These are phyloP conservation scores for Nematodospora anomalae DNA, from an alignment of 1,139 yeast species.

Conservation along the genomic window DNA sequence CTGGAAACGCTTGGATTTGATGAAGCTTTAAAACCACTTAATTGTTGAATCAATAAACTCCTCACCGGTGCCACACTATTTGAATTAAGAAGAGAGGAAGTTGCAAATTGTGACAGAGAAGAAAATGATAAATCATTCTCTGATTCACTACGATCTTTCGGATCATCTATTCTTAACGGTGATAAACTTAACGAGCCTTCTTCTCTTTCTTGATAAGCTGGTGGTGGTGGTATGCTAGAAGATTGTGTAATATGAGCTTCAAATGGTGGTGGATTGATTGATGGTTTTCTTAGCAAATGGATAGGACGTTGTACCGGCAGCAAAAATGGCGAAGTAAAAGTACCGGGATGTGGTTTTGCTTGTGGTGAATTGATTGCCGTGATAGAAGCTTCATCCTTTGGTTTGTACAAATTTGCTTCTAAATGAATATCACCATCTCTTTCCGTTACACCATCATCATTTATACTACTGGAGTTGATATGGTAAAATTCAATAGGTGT, in stretches of 20 bases:
- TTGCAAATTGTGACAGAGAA: not conserved
- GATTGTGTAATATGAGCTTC: slow-evolving; percentile 34
- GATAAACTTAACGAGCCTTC: slow-evolving; percentile 13
- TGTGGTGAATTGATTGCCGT: slow-evolving; percentile 54
- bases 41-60: slow-evolving; percentile 19
- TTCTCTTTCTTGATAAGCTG: slow-evolving; percentile 34
- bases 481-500: slow-evolving; percentile 28
- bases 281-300: slow-evolving; percentile 36
- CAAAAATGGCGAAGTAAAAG: slow-evolving; percentile 36
- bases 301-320: slow-evolving; percentile 38
- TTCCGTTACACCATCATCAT: slow-evolving; percentile 25
- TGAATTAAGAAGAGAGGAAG: not conserved
- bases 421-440: slow-evolving; percentile 45
- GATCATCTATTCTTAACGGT: slow-evolving; percentile 18
- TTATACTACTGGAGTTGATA: slow-evolving; percentile 28
- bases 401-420: slow-evolving; percentile 63
- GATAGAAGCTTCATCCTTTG: slow-evolving; percentile 32
- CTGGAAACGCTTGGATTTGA: slow-evolving; percentile 1
- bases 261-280: slow-evolving; percentile 46
- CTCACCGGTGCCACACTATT: slow-evolving; percentile 21
- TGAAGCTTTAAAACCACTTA: slow-evolving; percentile 12
- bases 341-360: slow-evolving; percentile 51
- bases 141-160: not conserved
- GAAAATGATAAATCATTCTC: no score
- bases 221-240: slow-evolving; percentile 35